A percentile compares a stretch with the other conserved stretches of the same genome.
These are phyloP conservation scores for Amanita fuliginea DNA, from an alignment of 768 basidiomycete genomes.

Conservation along the genomic window DNA sequence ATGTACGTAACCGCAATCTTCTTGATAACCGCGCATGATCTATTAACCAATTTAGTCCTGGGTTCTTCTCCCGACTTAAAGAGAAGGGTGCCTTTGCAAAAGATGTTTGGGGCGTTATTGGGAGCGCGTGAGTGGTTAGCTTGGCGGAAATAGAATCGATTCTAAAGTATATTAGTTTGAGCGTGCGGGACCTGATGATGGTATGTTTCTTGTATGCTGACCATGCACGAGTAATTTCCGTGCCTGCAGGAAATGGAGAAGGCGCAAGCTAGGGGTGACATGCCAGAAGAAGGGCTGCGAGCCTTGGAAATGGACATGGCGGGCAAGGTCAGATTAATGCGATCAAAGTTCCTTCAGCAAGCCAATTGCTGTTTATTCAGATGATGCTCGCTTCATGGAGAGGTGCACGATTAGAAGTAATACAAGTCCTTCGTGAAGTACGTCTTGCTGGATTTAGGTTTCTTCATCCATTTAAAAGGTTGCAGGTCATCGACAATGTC, in stretches of 20 bases:
- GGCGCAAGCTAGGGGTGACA: conserved; percentile 80
- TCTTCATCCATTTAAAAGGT: conserved; percentile 4
- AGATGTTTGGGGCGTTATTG: conserved; percentile 94
- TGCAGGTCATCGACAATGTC: conserved; percentile 70
- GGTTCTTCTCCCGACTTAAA: conserved; percentile 89
- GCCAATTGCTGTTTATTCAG: conserved; percentile 19
- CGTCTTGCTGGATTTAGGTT: conserved; percentile 1
- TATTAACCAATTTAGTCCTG: conserved; percentile 39
- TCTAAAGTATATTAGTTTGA: conserved; percentile 30
- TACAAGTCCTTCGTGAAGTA: conserved; percentile 74
- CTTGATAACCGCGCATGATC: conserved; percentile 2
- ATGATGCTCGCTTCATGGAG: conserved; percentile 97
- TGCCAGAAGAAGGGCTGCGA: conserved; percentile 74
- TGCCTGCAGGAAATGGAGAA: conserved; percentile 74
- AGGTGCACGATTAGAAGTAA: conserved; percentile 90
- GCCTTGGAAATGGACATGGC: conserved; percentile 89
- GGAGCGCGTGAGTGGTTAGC: conserved; percentile 67
- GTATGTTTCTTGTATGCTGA: conserved; percentile 17
- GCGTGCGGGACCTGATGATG: conserved; percentile 69
- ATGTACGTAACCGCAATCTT: conserved; percentile 40
- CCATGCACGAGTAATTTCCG: conserved; percentile 2
- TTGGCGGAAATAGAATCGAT: background rate
- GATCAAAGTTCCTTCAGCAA: background rate
- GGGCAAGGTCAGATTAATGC: conserved; percentile 48
- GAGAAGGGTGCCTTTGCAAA: conserved; percentile 91